phyloP scores from a whole-genome alignment of 306 rosid species.

The Casuarina cunninghamiana region DNA sequence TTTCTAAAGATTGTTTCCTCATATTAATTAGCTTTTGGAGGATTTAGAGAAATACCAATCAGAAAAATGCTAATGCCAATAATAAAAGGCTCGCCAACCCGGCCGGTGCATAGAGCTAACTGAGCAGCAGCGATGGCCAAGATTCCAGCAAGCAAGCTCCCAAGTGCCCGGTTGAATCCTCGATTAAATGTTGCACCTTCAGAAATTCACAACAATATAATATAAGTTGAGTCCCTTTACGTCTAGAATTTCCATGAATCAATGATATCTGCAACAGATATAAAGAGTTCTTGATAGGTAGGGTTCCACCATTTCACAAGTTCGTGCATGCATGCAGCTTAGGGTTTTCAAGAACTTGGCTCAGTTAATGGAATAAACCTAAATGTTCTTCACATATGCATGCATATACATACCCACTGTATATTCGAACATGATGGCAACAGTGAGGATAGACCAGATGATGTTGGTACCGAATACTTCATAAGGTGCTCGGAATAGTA shows the following conservation, averaged over 20 bases:
- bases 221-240: neutral
- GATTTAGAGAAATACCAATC: slow-evolving; percentile 38
- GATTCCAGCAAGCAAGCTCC: slow-evolving; percentile 67
- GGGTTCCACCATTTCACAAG: neutral
- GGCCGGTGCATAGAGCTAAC: slow-evolving; percentile 44
- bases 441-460: slow-evolving; percentile 82
- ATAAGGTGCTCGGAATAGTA: slow-evolving; percentile 62
- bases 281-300: too few species aligned
- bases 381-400: neutral
- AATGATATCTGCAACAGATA: too few species aligned
- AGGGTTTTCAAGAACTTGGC: neutral
- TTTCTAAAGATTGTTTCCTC: too few species aligned
- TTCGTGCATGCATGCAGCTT: neutral
- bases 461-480: slow-evolving; percentile 56
- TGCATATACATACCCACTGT: slow-evolving; percentile 61
- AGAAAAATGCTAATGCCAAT: slow-evolving; percentile 67
- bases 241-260: too few species aligned
- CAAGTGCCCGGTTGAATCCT: slow-evolving; percentile 70
- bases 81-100: slow-evolving; percentile 53
- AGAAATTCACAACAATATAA: slow-evolving; percentile 8
- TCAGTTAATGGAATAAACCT: neutral
- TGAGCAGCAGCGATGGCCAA: slow-evolving; percentile 61
- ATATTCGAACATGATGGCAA: slow-evolving; percentile 70
- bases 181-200: slow-evolving; percentile 72
- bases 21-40: neutral